Conservation (phyloP, 2,329 filamentous ascomycete genomes). For the Harringtonia lauricola region DNA sequence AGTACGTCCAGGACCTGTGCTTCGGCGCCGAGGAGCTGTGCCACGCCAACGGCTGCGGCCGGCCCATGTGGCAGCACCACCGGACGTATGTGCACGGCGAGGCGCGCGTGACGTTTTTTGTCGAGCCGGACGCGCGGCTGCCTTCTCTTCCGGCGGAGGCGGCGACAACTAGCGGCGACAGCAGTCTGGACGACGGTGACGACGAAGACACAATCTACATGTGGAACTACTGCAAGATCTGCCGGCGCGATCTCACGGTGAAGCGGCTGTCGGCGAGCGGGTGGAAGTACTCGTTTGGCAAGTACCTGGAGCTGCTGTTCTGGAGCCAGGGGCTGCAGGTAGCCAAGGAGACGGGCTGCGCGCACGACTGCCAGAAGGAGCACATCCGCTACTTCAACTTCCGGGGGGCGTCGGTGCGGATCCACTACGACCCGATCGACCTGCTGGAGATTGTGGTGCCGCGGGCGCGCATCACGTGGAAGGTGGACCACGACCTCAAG, state of each 20-base stretch:
- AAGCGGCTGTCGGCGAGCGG: constrained; percentile 87
- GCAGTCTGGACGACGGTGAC: constrained; percentile 21
- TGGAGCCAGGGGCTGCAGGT: constrained; percentile 80
- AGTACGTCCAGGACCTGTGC: constrained; percentile 89
- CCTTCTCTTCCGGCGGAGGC: constrained; percentile 55
- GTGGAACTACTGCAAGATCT: constrained; percentile 95
- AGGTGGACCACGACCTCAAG: constrained; percentile 85
- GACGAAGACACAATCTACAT: constrained; percentile 65
- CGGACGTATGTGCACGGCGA: constrained; percentile 95
- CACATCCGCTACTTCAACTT: constrained; percentile 90
- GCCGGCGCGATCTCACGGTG: constrained; percentile 79
- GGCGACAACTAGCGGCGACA: constrained; percentile 13
- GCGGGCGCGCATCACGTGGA: constrained; percentile 85
- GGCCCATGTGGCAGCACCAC: constrained; percentile 84
- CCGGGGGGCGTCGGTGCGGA: constrained; percentile 71
- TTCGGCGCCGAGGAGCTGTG: constrained; percentile 67
- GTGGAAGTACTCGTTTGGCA: constrained; percentile 97
- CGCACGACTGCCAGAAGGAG: constrained; percentile 85
- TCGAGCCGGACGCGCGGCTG: constrained; percentile 48
- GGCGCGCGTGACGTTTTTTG: constrained; percentile 82
- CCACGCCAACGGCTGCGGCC: constrained; percentile 73
- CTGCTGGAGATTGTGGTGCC: constrained; percentile 92
- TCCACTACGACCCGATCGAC: constrained; percentile 89
- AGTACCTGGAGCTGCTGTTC: constrained; percentile 95
- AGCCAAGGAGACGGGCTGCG: constrained; percentile 54